These are phyloP conservation scores for Elaeis oleifera DNA, from an alignment of 202 grass and related monocot species.

Conservation along the genomic window DNA sequence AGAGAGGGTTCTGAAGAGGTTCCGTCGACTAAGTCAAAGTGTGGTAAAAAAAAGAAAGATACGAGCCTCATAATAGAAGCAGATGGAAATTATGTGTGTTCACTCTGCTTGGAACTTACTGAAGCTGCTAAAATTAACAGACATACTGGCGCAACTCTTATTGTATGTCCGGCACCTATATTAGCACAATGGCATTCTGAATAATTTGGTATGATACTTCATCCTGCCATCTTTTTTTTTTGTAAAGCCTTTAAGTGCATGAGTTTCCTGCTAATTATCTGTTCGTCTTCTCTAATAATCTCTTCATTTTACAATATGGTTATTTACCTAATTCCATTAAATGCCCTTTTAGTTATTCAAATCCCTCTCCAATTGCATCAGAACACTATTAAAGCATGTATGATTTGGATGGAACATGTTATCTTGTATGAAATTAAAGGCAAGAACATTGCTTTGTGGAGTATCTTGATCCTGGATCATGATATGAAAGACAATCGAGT, in stretches of 20 bases:
- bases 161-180: conserved; percentile 87
- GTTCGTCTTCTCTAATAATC: no score
- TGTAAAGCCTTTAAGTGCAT: not conserved
- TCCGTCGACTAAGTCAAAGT: conserved; percentile 37
- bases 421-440: no score
- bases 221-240: not conserved
- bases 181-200: conserved; percentile 89
- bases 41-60: conserved; percentile 49
- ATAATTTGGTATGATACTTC: conserved; percentile 65
- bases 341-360: no score
- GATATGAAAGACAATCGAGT: no score
- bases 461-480: no score
- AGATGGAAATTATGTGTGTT: conserved; percentile 52
- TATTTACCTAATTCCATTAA: no score
- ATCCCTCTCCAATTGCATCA: no score
- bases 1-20: conserved; percentile 25
- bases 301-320: no score
- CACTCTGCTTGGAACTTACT: conserved; percentile 66
- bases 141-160: conserved; percentile 58
- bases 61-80: conserved; percentile 40
- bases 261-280: not conserved
- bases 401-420: no score
- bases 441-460: no score
- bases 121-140: conserved; percentile 63
- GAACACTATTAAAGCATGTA: no score